Evolutionary conservation across 192 early-diverging fungal species (phyloP).

Genomic region (Irineochytrium annulatum): DNA sequence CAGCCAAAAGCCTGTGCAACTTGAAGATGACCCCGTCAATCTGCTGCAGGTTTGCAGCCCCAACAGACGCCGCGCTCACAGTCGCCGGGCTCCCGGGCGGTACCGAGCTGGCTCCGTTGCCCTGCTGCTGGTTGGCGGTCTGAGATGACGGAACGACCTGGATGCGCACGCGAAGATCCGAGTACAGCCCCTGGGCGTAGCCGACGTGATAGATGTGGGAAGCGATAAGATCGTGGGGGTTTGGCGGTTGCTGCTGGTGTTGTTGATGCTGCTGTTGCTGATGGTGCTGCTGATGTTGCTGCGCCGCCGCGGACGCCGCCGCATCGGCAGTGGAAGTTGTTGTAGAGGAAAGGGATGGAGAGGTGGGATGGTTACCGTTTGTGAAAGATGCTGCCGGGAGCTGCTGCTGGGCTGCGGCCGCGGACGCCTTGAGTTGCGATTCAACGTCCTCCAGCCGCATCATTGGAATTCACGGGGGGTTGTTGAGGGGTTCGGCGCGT

Average conservation of each 20-base stretch:
- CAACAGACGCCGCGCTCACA: conserved; percentile 1
- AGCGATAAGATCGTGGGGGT: conserved; percentile 47
- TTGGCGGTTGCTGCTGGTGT: conserved; percentile 7
- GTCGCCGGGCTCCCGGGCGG: background rate
- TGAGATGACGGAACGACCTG: conserved; percentile 18
- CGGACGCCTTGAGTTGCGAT: background rate
- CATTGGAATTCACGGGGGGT: too few relatives aligned
- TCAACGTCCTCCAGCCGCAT: conserved; percentile 2
- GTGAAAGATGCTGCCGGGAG: background rate
- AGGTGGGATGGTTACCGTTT: background rate
- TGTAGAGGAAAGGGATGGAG: background rate
- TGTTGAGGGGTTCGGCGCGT: too few relatives aligned
- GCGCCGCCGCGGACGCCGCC: background rate
- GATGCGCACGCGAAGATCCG: conserved; percentile 42
- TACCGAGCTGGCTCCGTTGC: background rate
- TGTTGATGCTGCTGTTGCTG: conserved; percentile 15
- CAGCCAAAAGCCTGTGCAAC: conserved; percentile 50
- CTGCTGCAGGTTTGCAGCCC: background rate
- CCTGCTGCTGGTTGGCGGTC: conserved; percentile 8
- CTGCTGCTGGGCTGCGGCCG: background rate
- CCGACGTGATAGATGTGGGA: conserved; percentile 49
- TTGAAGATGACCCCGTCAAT: conserved; percentile 42
- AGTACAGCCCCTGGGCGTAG: conserved; percentile 41
- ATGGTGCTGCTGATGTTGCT: conserved; percentile 11
- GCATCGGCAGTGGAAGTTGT: background rate